phyloP scores from a whole-genome alignment of 2,329 filamentous ascomycete species.

The Penicillium sp. region DNA sequence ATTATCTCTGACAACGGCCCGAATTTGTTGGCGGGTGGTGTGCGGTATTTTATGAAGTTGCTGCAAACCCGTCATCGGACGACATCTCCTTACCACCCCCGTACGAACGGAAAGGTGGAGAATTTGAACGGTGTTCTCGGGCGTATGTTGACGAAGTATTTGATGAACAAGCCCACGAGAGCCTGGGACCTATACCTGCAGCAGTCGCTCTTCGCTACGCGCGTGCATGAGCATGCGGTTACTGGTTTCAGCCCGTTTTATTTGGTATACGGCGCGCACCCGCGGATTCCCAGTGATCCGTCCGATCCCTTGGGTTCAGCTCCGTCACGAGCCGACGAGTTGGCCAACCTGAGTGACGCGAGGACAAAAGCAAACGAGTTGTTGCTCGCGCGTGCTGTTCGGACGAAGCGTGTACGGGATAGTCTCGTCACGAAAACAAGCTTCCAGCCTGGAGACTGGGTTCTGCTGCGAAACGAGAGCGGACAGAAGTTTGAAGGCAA shows the following conservation, averaged over 20 bases:
- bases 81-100: conserved; percentile 1
- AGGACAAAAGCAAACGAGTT: neutral
- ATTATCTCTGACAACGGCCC: no score
- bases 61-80: neutral
- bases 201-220: conserved; percentile 4
- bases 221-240: neutral
- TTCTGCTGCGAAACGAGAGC: neutral
- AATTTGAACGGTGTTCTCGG: conserved; percentile 8
- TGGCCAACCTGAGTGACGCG: neutral
- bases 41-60: neutral
- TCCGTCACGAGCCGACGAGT: neutral
- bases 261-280: neutral
- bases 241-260: neutral
- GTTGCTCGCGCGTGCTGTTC: neutral
- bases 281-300: neutral
- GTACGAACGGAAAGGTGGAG: conserved; percentile 7
- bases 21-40: no score
- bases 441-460: neutral
- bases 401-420: neutral
- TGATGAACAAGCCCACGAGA: conserved; percentile 7
- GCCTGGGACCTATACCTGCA: conserved; percentile 3
- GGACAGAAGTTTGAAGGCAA: no score
- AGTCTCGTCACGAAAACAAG: conserved; percentile 3
- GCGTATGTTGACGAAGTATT: conserved; percentile 4
- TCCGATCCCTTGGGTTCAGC: no score